Base-by-base conservation (phyloP, 257 asterid species). In the Verbascum thapsus region DNA sequence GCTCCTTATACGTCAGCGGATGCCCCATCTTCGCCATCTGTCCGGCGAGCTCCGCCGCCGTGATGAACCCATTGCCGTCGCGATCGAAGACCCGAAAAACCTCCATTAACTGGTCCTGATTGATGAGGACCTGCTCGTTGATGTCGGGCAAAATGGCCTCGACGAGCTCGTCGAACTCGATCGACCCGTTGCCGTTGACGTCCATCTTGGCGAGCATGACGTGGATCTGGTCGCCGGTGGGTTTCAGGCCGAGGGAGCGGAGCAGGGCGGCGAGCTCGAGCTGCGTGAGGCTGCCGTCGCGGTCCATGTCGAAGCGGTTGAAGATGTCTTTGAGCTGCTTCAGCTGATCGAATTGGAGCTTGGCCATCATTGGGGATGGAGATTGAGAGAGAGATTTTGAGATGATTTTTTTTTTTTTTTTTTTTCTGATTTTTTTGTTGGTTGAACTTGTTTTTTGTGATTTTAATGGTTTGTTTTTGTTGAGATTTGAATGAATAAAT, bases 11-110 rank as follows among this genome's bases (percentile, higher is more conserved):
- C 37, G 98, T 81, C 44, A 88, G 76, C 7, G 98, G 88, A 70
- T 86, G 94, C 0, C 98, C 96, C 90, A 91, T 86, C 75, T 86
- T 91, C 0, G 96, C 92, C 98, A 91, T 91, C 65, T 81, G 80
- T 10, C 88, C 86, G 0, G 96, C 96, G 26, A 91, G 81, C 82
- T 88, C 96, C 34, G 95, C 95, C 44, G 87, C 79, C 9, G 98
- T 91, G 61, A 91, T 83, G 76, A 75, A 85, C 5, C 96, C 98
- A 60, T 83, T 91, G 0, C 98, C 98, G 69, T 88, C 96, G 22
- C 95, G 90, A 56, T 91, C 98, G 61, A 91, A 91, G 1, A 90
- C 76, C 3, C 79, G 84, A 74, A 91, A 91, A 51, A 91, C 79
- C 75, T 85, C 92, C 76, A 83, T 56, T 12, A 91, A 78, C 71